phyloP scores from a whole-genome alignment of 2,329 filamentous ascomycete species.

The Beauveria varroae region DNA sequence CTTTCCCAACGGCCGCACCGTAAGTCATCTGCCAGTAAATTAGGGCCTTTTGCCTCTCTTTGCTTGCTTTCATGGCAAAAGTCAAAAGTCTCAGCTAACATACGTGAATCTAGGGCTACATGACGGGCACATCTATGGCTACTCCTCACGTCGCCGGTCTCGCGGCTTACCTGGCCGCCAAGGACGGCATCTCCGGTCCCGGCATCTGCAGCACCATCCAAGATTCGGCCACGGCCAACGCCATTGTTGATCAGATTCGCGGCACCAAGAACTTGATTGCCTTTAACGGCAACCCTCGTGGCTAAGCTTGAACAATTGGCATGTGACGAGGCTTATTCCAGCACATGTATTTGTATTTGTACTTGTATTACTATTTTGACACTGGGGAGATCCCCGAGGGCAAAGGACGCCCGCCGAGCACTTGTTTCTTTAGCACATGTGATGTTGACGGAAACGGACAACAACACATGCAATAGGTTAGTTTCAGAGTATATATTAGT shows the following conservation, averaged over 20 bases:
- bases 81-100: not conserved
- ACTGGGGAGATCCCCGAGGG: too few species aligned
- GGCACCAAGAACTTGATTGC: constrained; percentile 9
- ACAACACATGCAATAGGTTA: not conserved
- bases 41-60: not conserved
- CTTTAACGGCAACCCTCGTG: constrained; percentile 9
- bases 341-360: too few species aligned
- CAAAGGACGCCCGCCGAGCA: too few species aligned
- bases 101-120: constrained; percentile 2
- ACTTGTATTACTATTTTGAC: too few species aligned
- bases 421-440: not conserved
- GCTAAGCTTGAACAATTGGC: not conserved
- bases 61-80: not conserved
- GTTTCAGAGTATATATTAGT: not conserved
- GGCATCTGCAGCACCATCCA: not conserved
- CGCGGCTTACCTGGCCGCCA: constrained; percentile 14
- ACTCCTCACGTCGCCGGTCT: constrained; percentile 16
- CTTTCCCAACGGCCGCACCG: constrained; percentile 29
- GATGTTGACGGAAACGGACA: not conserved
- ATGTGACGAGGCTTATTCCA: not conserved
- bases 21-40: constrained; percentile 11
- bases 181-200: constrained; percentile 1
- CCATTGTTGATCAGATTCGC: not conserved
- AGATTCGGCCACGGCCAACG: not conserved
- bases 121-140: constrained; percentile 18